These are phyloP conservation scores for Ogataea trehaloabstinens DNA, from an alignment of 805 yeast species.

Conservation along the genomic window DNA sequence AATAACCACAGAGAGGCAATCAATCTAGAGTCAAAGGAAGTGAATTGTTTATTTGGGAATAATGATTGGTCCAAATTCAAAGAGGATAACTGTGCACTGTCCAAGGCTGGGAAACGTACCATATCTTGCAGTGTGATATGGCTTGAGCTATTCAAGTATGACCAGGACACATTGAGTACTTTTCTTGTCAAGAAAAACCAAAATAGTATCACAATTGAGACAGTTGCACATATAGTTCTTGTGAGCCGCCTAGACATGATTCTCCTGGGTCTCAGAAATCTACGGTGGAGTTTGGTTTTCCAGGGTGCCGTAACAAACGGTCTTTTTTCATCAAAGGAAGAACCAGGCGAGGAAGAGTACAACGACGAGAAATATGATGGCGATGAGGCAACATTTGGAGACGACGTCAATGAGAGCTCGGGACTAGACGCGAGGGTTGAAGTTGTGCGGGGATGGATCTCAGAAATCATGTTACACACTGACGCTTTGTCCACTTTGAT, in stretches of 20 bases:
- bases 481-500: no score
- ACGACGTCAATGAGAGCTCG: background rate
- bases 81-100: background rate
- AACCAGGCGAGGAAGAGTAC: conserved; percentile 6
- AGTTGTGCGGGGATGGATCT: conserved; percentile 2
- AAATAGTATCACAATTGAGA: background rate
- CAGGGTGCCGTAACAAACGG: background rate
- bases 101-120: conserved; percentile 5
- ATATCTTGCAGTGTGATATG: conserved; percentile 3
- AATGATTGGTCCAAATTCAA: conserved; percentile 8
- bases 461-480: background rate
- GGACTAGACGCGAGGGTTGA: conserved; percentile 9
- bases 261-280: conserved; percentile 1
- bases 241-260: background rate
- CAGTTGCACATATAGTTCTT: background rate
- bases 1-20: conserved; percentile 18
- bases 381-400: conserved; percentile 2
- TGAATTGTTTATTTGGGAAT: conserved; percentile 4
- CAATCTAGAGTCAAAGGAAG: conserved; percentile 20
- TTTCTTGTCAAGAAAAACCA: background rate
- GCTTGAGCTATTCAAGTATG: background rate
- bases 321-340: conserved; percentile 13
- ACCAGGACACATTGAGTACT: conserved; percentile 2
- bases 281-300: background rate
- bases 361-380: conserved; percentile 8